Percentiles rank a stretch among this genome's conserved stretches.
These are phyloP conservation scores for Ilyonectria mors-panacis DNA, from an alignment of 2,329 filamentous ascomycete species.

Conservation along the genomic window DNA sequence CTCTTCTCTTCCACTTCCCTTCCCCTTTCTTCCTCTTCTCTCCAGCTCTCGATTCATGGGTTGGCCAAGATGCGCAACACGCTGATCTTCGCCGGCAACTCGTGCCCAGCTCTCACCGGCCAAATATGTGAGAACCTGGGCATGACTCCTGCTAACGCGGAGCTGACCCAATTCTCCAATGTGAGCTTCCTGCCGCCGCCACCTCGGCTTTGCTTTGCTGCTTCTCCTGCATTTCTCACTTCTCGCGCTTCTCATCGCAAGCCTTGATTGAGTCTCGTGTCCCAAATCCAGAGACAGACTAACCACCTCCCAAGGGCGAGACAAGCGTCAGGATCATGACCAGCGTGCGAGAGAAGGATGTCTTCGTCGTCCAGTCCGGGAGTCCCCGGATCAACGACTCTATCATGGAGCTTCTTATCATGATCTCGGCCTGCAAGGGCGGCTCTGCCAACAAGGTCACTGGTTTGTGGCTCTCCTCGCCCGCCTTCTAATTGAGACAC, in stretches of 20 bases:
- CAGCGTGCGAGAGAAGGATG: slow-evolving; percentile 95
- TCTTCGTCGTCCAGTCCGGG: slow-evolving; percentile 98
- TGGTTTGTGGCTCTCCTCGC: slow-evolving; percentile 69
- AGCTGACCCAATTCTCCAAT: slow-evolving; percentile 80
- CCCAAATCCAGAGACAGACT: slow-evolving; percentile 28
- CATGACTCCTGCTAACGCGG: slow-evolving; percentile 74
- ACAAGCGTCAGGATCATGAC: slow-evolving; percentile 79
- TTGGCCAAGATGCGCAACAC: slow-evolving; percentile 72
- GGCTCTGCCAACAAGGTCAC: slow-evolving; percentile 97
- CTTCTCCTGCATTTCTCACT: slow-evolving; percentile 9
- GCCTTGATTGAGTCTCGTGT: slow-evolving; percentile 11
- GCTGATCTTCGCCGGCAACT: slow-evolving; percentile 77
- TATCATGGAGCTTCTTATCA: slow-evolving; percentile 99
- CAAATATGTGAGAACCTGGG: slow-evolving; percentile 79
- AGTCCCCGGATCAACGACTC: slow-evolving; percentile 98
- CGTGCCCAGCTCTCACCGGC: slow-evolving; percentile 74
- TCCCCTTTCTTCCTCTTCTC: slow-evolving; percentile 34
- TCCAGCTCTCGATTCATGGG: slow-evolving; percentile 42
- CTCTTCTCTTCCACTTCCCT: slow-evolving; percentile 41
- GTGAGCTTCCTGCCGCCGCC: slow-evolving; percentile 61
- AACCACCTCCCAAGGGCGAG: slow-evolving; percentile 68
- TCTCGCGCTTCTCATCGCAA: slow-evolving; percentile 9
- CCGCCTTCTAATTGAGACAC: slow-evolving; percentile 27
- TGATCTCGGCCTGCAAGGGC: slow-evolving; percentile 99
- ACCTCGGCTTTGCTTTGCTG: slow-evolving; percentile 26